Evolutionary conservation across 176 grass and related monocot species (phyloP).

Genomic region (Cymbopogon citratus): DNA sequence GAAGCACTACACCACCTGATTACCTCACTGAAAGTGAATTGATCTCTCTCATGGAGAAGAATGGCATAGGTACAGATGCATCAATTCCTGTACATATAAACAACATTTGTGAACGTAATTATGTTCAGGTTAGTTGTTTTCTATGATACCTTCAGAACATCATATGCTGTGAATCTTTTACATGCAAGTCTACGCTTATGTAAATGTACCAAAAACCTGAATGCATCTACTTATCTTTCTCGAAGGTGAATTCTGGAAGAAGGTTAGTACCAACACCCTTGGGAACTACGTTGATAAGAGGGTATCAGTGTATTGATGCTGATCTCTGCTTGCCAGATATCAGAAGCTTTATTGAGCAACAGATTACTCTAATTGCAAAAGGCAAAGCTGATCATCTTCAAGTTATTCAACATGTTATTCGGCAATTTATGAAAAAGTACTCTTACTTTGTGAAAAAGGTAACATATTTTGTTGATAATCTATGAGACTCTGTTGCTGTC

Average conservation of each 20-base stretch:
- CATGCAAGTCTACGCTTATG: background rate
- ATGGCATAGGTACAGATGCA: slow-evolving; percentile 94
- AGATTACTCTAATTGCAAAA: slow-evolving; percentile 92
- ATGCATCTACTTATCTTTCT: slow-evolving; percentile 27
- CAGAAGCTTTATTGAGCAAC: slow-evolving; percentile 95
- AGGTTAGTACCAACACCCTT: slow-evolving; percentile 84
- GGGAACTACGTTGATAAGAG: slow-evolving; percentile 91
- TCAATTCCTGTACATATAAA: slow-evolving; percentile 98
- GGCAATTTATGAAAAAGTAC: slow-evolving; percentile 81
- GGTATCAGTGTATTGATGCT: slow-evolving; percentile 93
- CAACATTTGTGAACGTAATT: slow-evolving; percentile 93
- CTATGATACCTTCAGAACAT: background rate
- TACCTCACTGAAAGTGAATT: slow-evolving; percentile 96
- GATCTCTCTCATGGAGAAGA: slow-evolving; percentile 97
- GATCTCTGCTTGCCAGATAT: slow-evolving; percentile 96
- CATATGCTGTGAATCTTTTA: slow-evolving; percentile 3
- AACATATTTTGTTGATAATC: slow-evolving; percentile 29
- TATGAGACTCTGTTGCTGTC: background rate
- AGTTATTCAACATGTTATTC: slow-evolving; percentile 78
- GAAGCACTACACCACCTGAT: slow-evolving; percentile 83
- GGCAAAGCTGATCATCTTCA: slow-evolving; percentile 68
- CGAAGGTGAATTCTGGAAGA: slow-evolving; percentile 84
- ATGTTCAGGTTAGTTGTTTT: slow-evolving; percentile 74
- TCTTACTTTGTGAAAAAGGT: slow-evolving; percentile 93
- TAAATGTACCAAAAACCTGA: background rate